Base-by-base conservation (phyloP, 2,329 filamentous ascomycete species). In the Microsporum audouinii region DNA sequence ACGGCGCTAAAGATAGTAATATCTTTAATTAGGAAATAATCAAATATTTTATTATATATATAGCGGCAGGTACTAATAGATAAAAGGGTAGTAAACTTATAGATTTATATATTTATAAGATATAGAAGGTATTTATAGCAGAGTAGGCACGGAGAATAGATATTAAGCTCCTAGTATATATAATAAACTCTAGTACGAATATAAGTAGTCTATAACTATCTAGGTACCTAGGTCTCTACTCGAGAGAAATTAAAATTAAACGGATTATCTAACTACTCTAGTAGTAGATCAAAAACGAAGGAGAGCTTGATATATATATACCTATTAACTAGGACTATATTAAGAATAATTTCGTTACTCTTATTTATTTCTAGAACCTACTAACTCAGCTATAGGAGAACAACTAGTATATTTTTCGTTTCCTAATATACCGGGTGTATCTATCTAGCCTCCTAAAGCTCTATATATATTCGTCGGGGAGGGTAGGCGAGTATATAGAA, bases 371-470 rank as follows among this genome's bases (percentile, higher is more conserved):
- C 56, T 33, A 62, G 41, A 49, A 33, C 27, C 36, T 59, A 34
- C 43, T 58, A 34, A 57, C 17, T 3, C 49, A 64, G 43, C 45
- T 64, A 47, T 64, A 53, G 62, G 33, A 61, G 31, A 63, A 62
- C 12, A 58, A 64, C 43, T 62, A 45, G 61, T 43, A 61, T 58
- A 55, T 62, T 17, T 59, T 59, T 31, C 6, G 10, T 23, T 43
- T 29, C 33, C 57, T 5, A 47, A 36, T 59, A 29, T 45, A 59
- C 41, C 39, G n/a, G 7, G 39, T 59, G 2, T 59, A 59, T 41
- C 39, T 59, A 47, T 59, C 23, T 8, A 29, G 23, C 39, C 57
- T 59, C 6, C 23, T 59, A 2, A 59, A 59, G 57, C 12, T 59
- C 8, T 59, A 5, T 39, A 59, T 59, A 5, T 59, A 59, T 59